Evolutionary conservation across 345 rosid genomes (phyloP).

Genomic region (Brassica carinata): DNA sequence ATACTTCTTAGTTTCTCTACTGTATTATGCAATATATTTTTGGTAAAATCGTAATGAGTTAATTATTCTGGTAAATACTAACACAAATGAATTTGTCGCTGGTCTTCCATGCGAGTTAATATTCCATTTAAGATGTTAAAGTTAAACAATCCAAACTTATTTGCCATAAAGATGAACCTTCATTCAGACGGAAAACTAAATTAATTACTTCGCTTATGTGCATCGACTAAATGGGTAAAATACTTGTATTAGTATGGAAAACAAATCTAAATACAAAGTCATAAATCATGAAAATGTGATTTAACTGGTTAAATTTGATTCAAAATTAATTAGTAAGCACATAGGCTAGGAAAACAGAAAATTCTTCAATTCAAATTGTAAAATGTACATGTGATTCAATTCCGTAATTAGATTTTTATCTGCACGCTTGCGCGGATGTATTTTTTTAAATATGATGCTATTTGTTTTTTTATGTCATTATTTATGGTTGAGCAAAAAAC

Average conservation of each 20-base stretch:
- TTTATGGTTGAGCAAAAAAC: no score
- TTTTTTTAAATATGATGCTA: no score
- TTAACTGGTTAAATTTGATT: neutral
- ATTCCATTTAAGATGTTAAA: neutral
- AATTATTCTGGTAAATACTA: neutral
- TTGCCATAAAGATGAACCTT: neutral
- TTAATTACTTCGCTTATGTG: neutral
- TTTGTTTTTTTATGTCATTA: no score
- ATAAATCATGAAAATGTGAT: neutral
- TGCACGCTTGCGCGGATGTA: no score
- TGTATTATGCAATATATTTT: no score
- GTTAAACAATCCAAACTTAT: neutral
- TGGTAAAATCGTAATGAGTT: no score
- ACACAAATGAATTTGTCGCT: neutral
- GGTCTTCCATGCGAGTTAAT: conserved; percentile 1
- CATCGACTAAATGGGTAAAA: neutral
- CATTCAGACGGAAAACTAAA: neutral
- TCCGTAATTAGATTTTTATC: no score
- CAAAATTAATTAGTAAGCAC: neutral
- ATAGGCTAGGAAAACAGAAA: neutral
- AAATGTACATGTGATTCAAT: neutral
- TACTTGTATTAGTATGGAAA: neutral
- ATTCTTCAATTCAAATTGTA: neutral
- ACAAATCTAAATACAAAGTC: conserved; percentile 17
- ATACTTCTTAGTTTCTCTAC: no score